Conservation (phyloP, 345 rosid genomes). For the Ceriops decandra region DNA sequence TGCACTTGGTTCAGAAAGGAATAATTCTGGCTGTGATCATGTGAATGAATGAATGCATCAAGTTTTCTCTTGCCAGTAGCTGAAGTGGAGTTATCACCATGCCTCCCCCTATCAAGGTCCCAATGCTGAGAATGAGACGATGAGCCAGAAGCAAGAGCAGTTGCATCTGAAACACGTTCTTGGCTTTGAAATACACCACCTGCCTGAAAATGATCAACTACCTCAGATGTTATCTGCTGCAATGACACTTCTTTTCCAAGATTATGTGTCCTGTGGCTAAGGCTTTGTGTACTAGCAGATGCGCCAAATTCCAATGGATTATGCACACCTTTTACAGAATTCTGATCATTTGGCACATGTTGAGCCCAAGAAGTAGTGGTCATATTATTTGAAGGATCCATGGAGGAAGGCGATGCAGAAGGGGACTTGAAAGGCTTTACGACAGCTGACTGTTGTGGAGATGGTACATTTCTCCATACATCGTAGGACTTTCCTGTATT, state of each 20-base stretch:
- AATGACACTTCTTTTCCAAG: constrained; percentile 18
- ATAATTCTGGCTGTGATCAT: constrained; percentile 19
- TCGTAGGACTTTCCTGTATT: constrained; percentile 24
- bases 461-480: constrained; percentile 34
- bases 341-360: constrained; percentile 1
- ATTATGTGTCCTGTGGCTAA: constrained; percentile 8
- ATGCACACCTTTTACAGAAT: constrained; percentile 20
- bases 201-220: constrained; percentile 9
- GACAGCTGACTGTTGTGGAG: constrained; percentile 25
- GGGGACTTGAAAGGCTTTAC: constrained; percentile 13
- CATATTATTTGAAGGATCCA: constrained; percentile 19
- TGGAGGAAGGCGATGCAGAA: constrained; percentile 15
- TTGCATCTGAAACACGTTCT: constrained; percentile 17
- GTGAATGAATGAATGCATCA: constrained; percentile 19
- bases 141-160: constrained; percentile 12
- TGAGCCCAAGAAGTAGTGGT: constrained; percentile 7
- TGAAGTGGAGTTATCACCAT: constrained; percentile 15
- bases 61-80: constrained; percentile 19
- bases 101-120: constrained; percentile 19
- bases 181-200: constrained; percentile 21
- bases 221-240: constrained; percentile 23
- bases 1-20: constrained; percentile 35
- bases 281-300: constrained; percentile 9
- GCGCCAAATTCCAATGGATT: constrained; percentile 18
- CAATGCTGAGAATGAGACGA: constrained; percentile 26